Evolutionary conservation across 225 moss, liverwort and hornwort species (phyloP), one percentile per base, ranked within the genome.

Genomic region (Lunularia cruciata): DNA sequence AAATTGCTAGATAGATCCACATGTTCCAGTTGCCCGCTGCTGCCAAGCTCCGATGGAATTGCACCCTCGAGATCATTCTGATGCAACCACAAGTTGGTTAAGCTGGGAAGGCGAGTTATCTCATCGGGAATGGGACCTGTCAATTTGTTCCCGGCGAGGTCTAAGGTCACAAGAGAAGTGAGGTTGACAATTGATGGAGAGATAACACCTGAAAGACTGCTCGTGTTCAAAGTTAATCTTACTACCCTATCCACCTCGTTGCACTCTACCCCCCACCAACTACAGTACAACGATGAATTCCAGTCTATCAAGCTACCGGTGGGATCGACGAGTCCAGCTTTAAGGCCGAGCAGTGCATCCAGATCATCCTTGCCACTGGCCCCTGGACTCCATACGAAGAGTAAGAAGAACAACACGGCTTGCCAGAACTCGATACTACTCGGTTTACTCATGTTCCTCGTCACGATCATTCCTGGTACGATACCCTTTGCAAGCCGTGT

Each of bases 1-100:
- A 2, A 15, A 49, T 84, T 84, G 26, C 43, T 65, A 33, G 73
- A 70, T 10, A 84, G 58, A 67, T 80, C 75, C 3, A 84, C 48
- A 45, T 66, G 58, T 6, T 30, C 64, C 28, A 84, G 70, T 19
- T 48, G 56, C 23, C 71, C 76, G 16, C 61, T 59, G 19, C 66
- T 56, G 0, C 80, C 76, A 16, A 84, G 73, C 20, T 53, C 61
- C 31, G 59, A 60, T 3, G 83, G 77, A 36, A 84, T 76, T 30
- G 25, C 43, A 7, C 47, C 47, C 1, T 26, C 9, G 20, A 77
- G 35, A 22, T 35, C 25, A 51, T 77, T 71, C 16, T 64, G 57
- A 4, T 5, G 34, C 33, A 71, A 32, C 40, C n/a, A 8, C 63
- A 77, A 53, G 14, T 22, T 34, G 8, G 22, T 63, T 18, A 77